phyloP scores from a whole-genome alignment of 2,329 filamentous ascomycete genomes.

The Paecilomyces dactylethromorphus region DNA sequence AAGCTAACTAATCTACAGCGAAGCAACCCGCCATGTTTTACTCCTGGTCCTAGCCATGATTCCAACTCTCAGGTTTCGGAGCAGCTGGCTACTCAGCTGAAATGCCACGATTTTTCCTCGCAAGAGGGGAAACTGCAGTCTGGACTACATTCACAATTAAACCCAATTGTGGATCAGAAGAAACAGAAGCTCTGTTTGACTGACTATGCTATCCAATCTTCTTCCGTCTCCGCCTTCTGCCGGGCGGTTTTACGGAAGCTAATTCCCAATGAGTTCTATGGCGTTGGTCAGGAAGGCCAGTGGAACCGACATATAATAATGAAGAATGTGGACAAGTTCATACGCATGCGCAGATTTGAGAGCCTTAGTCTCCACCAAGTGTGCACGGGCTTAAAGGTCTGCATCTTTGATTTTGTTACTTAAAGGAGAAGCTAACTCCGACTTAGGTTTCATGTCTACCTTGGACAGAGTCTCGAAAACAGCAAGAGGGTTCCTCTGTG shows the following conservation, averaged over 20 bases:
- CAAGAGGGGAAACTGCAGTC: background rate
- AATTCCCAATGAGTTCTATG: conserved; percentile 72
- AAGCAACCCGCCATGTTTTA: conserved; percentile 10
- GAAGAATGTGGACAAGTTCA: conserved; percentile 67
- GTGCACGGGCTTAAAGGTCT: conserved; percentile 67
- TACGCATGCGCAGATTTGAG: conserved; percentile 74
- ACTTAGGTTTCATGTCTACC: conserved; percentile 57
- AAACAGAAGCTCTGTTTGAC: conserved; percentile 44
- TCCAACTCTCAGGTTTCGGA: background rate
- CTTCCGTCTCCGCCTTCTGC: conserved; percentile 79
- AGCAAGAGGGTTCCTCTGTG: conserved; percentile 15
- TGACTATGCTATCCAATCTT: conserved; percentile 59
- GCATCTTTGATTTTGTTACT: conserved; percentile 4
- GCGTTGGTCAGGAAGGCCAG: conserved; percentile 44
- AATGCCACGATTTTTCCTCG: background rate
- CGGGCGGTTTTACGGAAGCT: conserved; percentile 66
- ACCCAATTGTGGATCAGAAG: background rate
- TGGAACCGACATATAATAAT: conserved; percentile 60
- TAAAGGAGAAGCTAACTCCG: background rate
- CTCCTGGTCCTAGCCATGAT: background rate
- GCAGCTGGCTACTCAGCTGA: background rate
- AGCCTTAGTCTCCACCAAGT: conserved; percentile 72
- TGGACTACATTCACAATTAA: conserved; percentile 4
- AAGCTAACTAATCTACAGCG: conserved; percentile 7
- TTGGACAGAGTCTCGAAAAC: conserved; percentile 62